Conservation (phyloP, 257 asterid genomes). For the Jacaranda copaia region DNA sequence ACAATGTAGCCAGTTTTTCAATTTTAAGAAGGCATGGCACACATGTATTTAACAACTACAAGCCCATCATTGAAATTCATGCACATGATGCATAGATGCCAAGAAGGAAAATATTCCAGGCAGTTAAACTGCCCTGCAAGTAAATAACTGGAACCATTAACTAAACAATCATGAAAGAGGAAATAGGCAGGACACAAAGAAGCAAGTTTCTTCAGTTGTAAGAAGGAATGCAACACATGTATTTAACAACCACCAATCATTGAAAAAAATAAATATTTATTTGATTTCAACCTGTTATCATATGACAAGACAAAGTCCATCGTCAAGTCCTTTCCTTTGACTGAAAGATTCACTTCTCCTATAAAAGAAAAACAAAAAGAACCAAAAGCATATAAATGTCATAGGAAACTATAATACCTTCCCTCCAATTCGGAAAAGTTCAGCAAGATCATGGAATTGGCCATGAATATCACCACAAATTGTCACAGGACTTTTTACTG, state of each 20-base stretch:
- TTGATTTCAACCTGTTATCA: conserved; percentile 29
- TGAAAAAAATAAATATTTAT: background rate
- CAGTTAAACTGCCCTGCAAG: background rate
- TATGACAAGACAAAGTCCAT: conserved; percentile 33
- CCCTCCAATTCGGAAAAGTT: conserved; percentile 76
- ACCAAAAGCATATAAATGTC: conserved; percentile 23
- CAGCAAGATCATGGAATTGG: conserved; percentile 75
- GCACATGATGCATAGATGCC: background rate
- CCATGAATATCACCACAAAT: conserved; percentile 83
- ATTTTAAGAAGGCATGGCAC: background rate
- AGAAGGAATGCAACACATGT: background rate
- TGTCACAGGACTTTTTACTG: conserved; percentile 72
- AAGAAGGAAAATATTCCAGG: background rate
- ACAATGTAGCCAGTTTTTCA: background rate
- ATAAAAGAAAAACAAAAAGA: conserved; percentile 26
- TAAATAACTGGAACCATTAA: background rate
- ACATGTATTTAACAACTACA: background rate
- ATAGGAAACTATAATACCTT: conserved; percentile 50
- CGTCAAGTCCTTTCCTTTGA: conserved; percentile 31
- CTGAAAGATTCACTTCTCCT: conserved; percentile 30
- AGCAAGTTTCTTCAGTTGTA: background rate
- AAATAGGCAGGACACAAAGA: conserved; percentile 7
- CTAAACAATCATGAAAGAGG: conserved; percentile 2
- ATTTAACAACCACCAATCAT: conserved; percentile 10
- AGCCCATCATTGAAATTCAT: background rate